Percentiles rank a stretch among this genome's conserved stretches.
Conservation (phyloP, 768 basidiomycete genomes). For the Scleroderma citrinum region DNA sequence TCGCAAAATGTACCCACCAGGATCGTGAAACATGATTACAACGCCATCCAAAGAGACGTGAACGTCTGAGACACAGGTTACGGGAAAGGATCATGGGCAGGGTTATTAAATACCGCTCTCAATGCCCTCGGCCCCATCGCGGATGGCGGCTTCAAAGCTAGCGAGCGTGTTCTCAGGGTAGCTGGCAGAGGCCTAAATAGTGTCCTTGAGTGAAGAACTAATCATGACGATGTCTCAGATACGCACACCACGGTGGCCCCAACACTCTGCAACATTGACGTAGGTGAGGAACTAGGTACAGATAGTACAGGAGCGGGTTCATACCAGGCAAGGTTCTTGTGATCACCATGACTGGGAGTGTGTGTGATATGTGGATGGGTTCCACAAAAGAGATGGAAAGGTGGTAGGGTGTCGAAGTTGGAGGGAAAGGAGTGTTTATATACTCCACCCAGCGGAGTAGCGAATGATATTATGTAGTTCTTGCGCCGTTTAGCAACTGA, state of each 20-base stretch:
- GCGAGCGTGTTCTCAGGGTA: slow-evolving; percentile 94
- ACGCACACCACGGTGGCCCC: slow-evolving; percentile 66
- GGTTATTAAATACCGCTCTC: slow-evolving; percentile 81
- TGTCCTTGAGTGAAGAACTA: neutral
- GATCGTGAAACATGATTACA: slow-evolving; percentile 96
- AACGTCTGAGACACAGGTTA: slow-evolving; percentile 75
- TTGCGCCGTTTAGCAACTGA: too few relatives aligned
- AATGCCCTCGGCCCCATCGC: slow-evolving; percentile 93
- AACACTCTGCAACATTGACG: slow-evolving; percentile 53
- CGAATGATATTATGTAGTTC: too few relatives aligned
- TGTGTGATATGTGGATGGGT: neutral
- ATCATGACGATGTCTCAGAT: slow-evolving; percentile 28
- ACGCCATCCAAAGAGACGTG: slow-evolving; percentile 86
- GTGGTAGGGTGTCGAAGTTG: neutral
- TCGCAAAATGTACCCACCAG: slow-evolving; percentile 39
- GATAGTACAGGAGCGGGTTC: neutral
- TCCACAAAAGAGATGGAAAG: neutral
- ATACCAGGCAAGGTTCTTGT: slow-evolving; percentile 24
- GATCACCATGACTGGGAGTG: slow-evolving; percentile 17
- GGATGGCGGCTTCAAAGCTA: slow-evolving; percentile 91
- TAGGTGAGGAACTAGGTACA: neutral
- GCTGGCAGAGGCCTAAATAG: slow-evolving; percentile 70
- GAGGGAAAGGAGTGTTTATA: neutral
- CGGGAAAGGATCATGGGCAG: slow-evolving; percentile 33
- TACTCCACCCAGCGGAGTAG: too few relatives aligned